Evolutionary conservation across 2,329 filamentous ascomycete species (phyloP).

Genomic region (Fusarium setosum): DNA sequence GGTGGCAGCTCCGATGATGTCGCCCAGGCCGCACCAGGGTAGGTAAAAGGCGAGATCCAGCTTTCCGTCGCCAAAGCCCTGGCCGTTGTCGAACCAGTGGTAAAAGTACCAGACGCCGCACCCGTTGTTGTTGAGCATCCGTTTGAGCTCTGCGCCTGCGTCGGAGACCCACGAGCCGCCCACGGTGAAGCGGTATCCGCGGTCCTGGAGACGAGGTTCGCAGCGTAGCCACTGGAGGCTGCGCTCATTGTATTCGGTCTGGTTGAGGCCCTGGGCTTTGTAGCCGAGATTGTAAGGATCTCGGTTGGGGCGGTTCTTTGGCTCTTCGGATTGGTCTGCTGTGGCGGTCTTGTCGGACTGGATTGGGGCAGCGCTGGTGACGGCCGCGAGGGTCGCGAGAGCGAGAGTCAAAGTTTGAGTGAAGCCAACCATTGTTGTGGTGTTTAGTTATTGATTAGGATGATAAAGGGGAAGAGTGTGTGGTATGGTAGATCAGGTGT

Average conservation of each 20-base stretch:
- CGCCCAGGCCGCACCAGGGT: conserved; percentile 1
- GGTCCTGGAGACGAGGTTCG: not conserved
- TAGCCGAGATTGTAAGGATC: not conserved
- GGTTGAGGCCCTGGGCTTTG: conserved; percentile 1
- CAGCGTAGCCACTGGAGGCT: conserved; percentile 37
- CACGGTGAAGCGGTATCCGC: conserved; percentile 8
- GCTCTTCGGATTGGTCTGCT: too few relatives aligned
- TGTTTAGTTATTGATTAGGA: too few relatives aligned
- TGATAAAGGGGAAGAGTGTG: too few relatives aligned
- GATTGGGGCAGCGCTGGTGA: too few relatives aligned
- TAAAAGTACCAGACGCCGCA: conserved; percentile 16
- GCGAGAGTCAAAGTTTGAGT: too few relatives aligned
- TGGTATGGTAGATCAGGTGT: too few relatives aligned
- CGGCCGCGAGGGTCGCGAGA: too few relatives aligned
- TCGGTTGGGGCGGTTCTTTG: too few relatives aligned
- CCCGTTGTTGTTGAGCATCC: not conserved
- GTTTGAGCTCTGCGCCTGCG: not conserved
- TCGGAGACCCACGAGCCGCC: conserved; percentile 28
- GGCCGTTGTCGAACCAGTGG: conserved; percentile 23
- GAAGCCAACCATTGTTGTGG: too few relatives aligned
- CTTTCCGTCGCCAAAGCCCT: conserved; percentile 28
- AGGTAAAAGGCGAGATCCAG: conserved; percentile 14
- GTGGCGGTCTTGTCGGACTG: too few relatives aligned
- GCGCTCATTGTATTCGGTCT: conserved; percentile 28
- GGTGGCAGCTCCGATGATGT: conserved; percentile 7